Evolutionary conservation across 768 basidiomycete species (phyloP), one percentile per base, ranked within the genome.

Genomic region (Leccinum rimulosum): DNA sequence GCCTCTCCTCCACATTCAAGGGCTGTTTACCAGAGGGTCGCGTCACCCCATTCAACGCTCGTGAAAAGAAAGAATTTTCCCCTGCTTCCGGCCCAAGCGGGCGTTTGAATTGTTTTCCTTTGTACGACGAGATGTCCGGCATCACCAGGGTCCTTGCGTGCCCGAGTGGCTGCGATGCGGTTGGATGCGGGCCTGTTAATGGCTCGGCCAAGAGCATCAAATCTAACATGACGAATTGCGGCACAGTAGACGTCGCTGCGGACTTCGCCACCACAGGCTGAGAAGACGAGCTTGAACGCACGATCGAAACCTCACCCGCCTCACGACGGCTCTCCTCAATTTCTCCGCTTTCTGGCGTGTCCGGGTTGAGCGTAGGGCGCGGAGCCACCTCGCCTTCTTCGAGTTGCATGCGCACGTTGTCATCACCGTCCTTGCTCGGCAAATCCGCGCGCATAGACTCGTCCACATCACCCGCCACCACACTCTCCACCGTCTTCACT

Each of bases 21-120:
- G 35, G 31, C 5, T 33, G 53, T 1, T 59, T 64, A 14, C 9
- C 27, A 48, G 59, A 43, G 43, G 11, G 17, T 6, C 53, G 54
- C 3, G 15, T 8, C 6, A 12, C 30, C 10, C 63, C 49, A 22
- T 4, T 49, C 59, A 71, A 38, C 7, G 58, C 70, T 25, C 70
- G 61, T 25, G 70, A 70, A 48, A 70, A 70, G 57, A 70, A 72
- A 4, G 66, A 4, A 12, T 64, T 68, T 12, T 64, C 64, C 6
- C 64, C 38, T 27, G 30, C 45, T 22, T 61, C 61, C 0, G 38
- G 52, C n/a, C 40, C 40, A 27, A 45, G 33, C 6, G 60, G 47
- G 7, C 70, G 64, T 49, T 58, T 71, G 50, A 66, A 70, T 51
- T 68, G 61, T 2, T 68, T 45, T 1, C 64, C 56, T 48, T 57